These are phyloP conservation scores for Candida glucosophila DNA, from an alignment of 1,139 yeast species.

Conservation along the genomic window DNA sequence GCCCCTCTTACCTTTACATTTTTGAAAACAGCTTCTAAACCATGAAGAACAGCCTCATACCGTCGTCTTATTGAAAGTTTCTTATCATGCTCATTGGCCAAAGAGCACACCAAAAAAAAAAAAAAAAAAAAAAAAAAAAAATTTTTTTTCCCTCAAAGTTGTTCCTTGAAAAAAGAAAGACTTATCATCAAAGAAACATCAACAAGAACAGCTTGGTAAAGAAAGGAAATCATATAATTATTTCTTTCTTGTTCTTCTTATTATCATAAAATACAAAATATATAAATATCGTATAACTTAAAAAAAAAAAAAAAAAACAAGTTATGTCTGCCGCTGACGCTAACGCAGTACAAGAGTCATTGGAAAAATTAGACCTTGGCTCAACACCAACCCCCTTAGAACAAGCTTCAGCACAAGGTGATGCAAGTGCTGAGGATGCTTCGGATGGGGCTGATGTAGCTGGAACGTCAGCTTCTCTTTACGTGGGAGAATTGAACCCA, in stretches of 20 bases:
- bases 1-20: too few relatives aligned
- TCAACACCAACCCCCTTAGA: slow-evolving; percentile 25
- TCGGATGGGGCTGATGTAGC: slow-evolving; percentile 28
- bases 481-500: slow-evolving; percentile 96
- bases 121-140: too few relatives aligned
- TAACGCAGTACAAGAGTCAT: slow-evolving; percentile 45
- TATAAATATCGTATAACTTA: slow-evolving; percentile 3
- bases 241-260: neutral
- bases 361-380: slow-evolving; percentile 42
- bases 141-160: too few relatives aligned
- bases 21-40: too few relatives aligned
- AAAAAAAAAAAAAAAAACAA: slow-evolving; percentile 7
- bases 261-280: slow-evolving; percentile 1
- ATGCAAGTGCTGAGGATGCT: slow-evolving; percentile 19
- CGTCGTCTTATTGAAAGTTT: too few relatives aligned
- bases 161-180: too few relatives aligned
- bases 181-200: too few relatives aligned
- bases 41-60: too few relatives aligned
- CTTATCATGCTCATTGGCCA: too few relatives aligned
- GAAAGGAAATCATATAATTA: too few relatives aligned
- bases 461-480: slow-evolving; percentile 74
- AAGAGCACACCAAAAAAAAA: too few relatives aligned
- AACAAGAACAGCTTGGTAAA: too few relatives aligned
- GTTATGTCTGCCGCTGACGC: slow-evolving; percentile 44
- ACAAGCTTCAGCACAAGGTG: slow-evolving; percentile 16